A percentile compares a stretch with the other conserved stretches of the same genome.
phyloP scores from a whole-genome alignment of 805 yeast species.

The Starmerella ratchasimensis region DNA sequence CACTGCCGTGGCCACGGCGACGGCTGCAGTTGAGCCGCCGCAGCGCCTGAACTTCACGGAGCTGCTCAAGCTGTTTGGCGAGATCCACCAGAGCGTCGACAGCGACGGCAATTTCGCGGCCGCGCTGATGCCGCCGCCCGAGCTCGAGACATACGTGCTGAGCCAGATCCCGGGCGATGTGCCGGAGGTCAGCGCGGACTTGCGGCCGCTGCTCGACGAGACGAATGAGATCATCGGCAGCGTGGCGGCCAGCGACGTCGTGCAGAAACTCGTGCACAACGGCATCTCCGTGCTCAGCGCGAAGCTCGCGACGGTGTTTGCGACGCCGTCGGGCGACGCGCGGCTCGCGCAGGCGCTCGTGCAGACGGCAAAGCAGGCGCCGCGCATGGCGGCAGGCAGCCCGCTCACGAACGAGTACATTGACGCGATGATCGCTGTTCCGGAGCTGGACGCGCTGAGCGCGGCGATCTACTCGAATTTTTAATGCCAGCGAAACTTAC shows the following conservation, averaged over 20 bases:
- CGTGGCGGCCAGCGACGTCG: conserved; percentile 29
- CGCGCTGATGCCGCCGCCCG: conserved; percentile 38
- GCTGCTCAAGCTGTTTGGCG: conserved; percentile 31
- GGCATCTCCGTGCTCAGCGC: conserved; percentile 38
- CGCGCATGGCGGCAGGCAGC: conserved; percentile 36
- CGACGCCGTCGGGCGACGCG: conserved; percentile 21
- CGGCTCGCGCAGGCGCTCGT: conserved; percentile 63
- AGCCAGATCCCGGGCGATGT: conserved; percentile 32
- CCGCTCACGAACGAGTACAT: conserved; percentile 33
- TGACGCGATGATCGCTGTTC: conserved; percentile 35
- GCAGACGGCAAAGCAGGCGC: conserved; percentile 51
- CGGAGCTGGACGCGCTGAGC: conserved; percentile 70
- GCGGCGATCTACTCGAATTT: conserved; percentile 84
- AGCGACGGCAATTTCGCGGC: conserved; percentile 19
- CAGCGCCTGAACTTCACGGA: conserved; percentile 53
- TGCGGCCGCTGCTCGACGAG: conserved; percentile 31
- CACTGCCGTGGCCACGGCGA: conserved; percentile 43
- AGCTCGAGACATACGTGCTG: conserved; percentile 40
- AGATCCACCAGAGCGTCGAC: conserved; percentile 29
- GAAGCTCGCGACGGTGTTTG: conserved; percentile 21
- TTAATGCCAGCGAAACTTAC: too few relatives aligned
- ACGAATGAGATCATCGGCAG: conserved; percentile 32
- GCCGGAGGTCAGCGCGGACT: conserved; percentile 17
- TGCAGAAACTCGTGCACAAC: conserved; percentile 30
- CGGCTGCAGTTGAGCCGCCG: conserved; percentile 54